Evolutionary conservation across 2,329 filamentous ascomycete species (phyloP).

Genomic region (Fusarium subtropicale): DNA sequence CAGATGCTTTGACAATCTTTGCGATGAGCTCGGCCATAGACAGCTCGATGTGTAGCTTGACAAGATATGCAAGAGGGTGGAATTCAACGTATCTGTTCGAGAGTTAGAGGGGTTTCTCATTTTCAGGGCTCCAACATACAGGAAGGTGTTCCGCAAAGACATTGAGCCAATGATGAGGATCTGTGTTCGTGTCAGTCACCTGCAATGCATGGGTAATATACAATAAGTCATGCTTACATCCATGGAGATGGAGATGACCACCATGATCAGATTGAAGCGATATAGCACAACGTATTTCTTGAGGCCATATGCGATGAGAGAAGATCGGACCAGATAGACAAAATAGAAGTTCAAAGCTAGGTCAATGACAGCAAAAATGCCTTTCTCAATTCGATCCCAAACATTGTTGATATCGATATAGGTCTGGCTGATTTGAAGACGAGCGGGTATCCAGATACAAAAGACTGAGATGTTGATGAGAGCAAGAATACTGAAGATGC

Average conservation of each 20-base stretch:
- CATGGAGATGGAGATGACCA: constrained; percentile 47
- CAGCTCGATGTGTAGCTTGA: constrained; percentile 46
- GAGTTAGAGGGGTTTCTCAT: not conserved
- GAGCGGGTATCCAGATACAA: constrained; percentile 63
- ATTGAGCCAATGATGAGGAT: constrained; percentile 43
- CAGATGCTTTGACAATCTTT: constrained; percentile 44
- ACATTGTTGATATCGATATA: constrained; percentile 59
- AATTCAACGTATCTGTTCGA: constrained; percentile 42
- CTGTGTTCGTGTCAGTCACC: constrained; percentile 23
- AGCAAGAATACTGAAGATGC: constrained; percentile 55
- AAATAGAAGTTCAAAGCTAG: constrained; percentile 61
- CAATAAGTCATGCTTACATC: constrained; percentile 38
- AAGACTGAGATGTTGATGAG: constrained; percentile 62
- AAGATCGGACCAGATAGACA: constrained; percentile 56
- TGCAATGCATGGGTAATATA: not conserved
- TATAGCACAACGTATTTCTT: constrained; percentile 62
- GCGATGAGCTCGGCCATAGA: constrained; percentile 47
- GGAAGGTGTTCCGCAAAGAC: constrained; percentile 41
- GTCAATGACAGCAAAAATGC: constrained; percentile 60
- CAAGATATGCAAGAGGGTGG: constrained; percentile 46
- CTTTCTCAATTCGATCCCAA: constrained; percentile 64
- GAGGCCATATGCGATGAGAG: constrained; percentile 60
- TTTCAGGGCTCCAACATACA: constrained; percentile 23
- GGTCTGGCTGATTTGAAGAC: constrained; percentile 54
- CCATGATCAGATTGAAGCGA: constrained; percentile 51